Evolutionary conservation across 78 protist genomes (phyloP), one percentile per base, ranked within the genome.

Genomic region (Dictyostelium brefeldianum): DNA sequence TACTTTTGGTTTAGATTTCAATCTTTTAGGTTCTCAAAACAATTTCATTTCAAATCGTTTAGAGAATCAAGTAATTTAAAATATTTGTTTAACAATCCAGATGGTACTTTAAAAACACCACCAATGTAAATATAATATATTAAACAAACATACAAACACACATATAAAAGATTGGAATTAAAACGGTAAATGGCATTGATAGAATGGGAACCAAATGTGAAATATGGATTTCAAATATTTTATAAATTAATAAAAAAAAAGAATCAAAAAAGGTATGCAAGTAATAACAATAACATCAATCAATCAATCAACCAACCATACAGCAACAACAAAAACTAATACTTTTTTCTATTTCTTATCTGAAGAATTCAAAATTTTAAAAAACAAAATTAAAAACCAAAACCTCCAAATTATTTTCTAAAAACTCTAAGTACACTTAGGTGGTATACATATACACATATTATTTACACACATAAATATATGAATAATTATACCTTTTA

Each of bases 1-100:
- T n/a, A n/a, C n/a, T n/a, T n/a, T 69, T 36, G 77, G 29, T 69
- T 69, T 69, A 69, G 77, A 69, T 69, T 69, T 69, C 77, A 36
- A 69, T 36, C 77, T 69, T 36, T 69, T 69, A 69, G 77, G 77
- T 69, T 36, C 77, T 69, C 48, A 27, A 36, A 69, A 69, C 17
- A 46, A 31, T 36, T 36, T 69, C 12, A 69, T 22, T 9, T 22
- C 25, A 36, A 69, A 69, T 69, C 43, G 17, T 29, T 17, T 14
- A 12, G 43, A 18, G 53, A 46, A 41, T 70, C 78, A 41, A 41
- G 78, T 70, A 54, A 18, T 54, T 0, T 54, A 3, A 54, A 54
- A 18, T 18, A 31, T 41, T 70, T 41, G 31, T 18, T 17, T 41
- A 70, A 70, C 6, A 67, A n/a, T n/a, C n/a, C n/a, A 67, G 29